phyloP scores from a whole-genome alignment of 495 filamentous ascomycete genomes.

The Penicillium simplicissimum region DNA sequence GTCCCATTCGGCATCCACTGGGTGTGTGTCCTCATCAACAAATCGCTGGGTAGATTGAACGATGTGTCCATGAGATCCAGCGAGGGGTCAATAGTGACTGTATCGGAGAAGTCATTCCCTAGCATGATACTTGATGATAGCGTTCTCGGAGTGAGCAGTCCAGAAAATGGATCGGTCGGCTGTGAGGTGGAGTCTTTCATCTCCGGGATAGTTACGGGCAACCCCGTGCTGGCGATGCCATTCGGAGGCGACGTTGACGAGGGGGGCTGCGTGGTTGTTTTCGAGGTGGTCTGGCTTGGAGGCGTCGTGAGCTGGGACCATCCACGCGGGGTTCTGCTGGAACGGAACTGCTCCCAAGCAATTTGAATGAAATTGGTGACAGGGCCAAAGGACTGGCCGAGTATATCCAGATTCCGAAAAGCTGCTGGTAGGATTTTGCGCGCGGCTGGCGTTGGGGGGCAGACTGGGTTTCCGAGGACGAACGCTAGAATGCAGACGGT shows the following conservation, averaged over 20 bases:
- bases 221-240: no score
- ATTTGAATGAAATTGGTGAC: background rate
- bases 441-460: background rate
- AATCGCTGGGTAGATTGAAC: slow-evolving; percentile 2
- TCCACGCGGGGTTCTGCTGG: background rate
- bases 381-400: no score
- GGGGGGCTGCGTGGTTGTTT: no score
- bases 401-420: no score
- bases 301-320: slow-evolving; percentile 3
- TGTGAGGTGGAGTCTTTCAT: no score
- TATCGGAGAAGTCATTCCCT: background rate
- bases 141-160: no score
- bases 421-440: no score
- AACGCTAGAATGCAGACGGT: background rate
- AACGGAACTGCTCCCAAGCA: slow-evolving; percentile 10
- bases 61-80: background rate
- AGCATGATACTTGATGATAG: no score
- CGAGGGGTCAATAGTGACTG: background rate
- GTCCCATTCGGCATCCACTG: no score
- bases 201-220: no score
- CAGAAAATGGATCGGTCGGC: no score
- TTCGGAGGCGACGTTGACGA: no score
- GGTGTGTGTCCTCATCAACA: background rate
- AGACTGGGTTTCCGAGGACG: background rate
- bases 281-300: slow-evolving; percentile 1